Base-by-base conservation (phyloP, 2,329 filamentous ascomycete genomes). In the Domatiomyces catenatus region DNA sequence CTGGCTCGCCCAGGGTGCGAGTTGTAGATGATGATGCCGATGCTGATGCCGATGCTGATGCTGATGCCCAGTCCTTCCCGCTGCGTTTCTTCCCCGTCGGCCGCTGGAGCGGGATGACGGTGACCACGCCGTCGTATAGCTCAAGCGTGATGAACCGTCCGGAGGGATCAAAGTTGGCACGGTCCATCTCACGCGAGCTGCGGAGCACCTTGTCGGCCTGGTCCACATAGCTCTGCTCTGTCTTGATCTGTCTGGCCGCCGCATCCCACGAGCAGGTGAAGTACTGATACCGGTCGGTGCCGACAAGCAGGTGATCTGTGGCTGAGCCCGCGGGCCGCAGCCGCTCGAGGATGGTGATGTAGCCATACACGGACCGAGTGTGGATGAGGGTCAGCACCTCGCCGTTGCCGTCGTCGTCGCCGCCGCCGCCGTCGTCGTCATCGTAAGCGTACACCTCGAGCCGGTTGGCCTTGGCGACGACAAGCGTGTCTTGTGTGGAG, bases 231-330 rank as follows among this genome's bases (percentile, higher is more conserved):
- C 71, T 74, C 65, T 77, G 74, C 57, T 79, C 63, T 2, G 79
- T 82, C 39, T 68, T 68, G 12, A 81, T 65, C 49, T 74, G 67
- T 18, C 70, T 72, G 20, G 62, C 67, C 1, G 75, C 66, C 0
- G 74, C 61, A 59, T 95, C 81, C 89, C 92, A 98, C 15, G 76
- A 80, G 18, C 94, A 67, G 1, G 87, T 94, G 66, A 96, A 94
- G 69, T 94, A 96, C 61, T 88, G 82, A 59, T 86, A 84, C 50
- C 84, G 80, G 63, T 94, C 84, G 46, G 92, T 98, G 47, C 88
- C 90, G 51, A 98, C 77, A 63, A 98, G 94, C 54, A 98, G 77
- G 54, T 95, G 79, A 59, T 96, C 88, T 46, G 81, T 86, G 4
- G 74, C 68, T 24, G 82, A 81, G 58, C 86, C 79, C 47, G 80